Evolutionary conservation across 1,284 basidiomycete species (phyloP), one percentile per base, ranked within the genome.

Genomic region (Puccinia hordei): DNA sequence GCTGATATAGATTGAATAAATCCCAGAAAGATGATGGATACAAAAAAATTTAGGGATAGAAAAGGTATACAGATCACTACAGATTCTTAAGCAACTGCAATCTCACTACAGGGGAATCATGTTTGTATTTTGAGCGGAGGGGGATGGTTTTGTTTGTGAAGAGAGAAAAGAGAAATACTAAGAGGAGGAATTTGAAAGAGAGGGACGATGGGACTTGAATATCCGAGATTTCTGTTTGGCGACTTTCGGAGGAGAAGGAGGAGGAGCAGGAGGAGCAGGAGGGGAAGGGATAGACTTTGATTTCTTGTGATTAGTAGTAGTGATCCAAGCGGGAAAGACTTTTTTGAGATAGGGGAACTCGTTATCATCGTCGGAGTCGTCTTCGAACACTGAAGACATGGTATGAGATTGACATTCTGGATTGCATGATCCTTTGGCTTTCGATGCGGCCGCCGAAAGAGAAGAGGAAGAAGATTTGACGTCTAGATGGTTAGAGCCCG

Each of bases 271-370:
- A 15, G 6, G 17, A 49, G 17, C 2, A 49, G 46, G 46, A 49
- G 46, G 46, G 3, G 46, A 2, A 49, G 15, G 2, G 17, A 27
- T 57, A 27, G 57, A 27, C 17, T 59, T 30, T 1, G 27, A 27
- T 59, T 30, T 27, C 57, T 59, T 59, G 57, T 30, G 24, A 10
- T n/a, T n/a, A n/a, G n/a, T n/a, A n/a, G n/a, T n/a, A 33, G 57
- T 30, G 57, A 59, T 59, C 57, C 57, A 59, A 59, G 57, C 57
- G 27, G 57, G 57, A 2, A 66, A 44, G n/a, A 66, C 63, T 66
- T 66, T 66, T n/a, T 66, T 66, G 27, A 66, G 30, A 41, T 66
- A 66, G 5, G 35, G 22, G 12, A 44, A 13, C 22, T 66, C 33
- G 46, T 13, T 8, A 3, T 66, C 63, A 44, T 66, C 63, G 63